A percentile compares a stretch with the other conserved stretches of the same genome.
Conservation (phyloP, 1,139 yeast genomes). For the Kodamaea ohmeri region DNA sequence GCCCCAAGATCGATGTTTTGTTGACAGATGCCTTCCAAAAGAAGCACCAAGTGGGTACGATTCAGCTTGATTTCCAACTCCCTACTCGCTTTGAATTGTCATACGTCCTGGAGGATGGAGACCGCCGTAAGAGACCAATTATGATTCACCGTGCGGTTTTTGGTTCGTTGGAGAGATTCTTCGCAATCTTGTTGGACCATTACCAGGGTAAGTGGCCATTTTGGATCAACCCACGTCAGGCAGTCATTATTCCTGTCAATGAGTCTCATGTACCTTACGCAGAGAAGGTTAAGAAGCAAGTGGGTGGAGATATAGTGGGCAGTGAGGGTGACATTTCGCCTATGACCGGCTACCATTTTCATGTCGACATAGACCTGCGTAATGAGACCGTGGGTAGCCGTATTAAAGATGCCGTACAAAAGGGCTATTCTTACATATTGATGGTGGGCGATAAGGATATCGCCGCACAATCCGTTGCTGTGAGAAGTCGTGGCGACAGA, state of each 20-base stretch:
- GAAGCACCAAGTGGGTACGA: constrained; percentile 92
- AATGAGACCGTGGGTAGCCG: constrained; percentile 78
- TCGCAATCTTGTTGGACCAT: constrained; percentile 88
- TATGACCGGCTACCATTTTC: constrained; percentile 60
- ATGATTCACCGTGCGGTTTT: constrained; percentile 94
- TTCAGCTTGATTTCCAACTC: constrained; percentile 92
- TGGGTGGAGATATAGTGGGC: constrained; percentile 50
- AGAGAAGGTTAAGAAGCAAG: constrained; percentile 38
- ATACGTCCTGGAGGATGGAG: constrained; percentile 53
- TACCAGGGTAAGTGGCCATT: constrained; percentile 97
- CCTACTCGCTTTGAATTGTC: constrained; percentile 80
- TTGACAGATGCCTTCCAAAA: constrained; percentile 81
- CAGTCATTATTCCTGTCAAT: constrained; percentile 78
- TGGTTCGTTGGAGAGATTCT: constrained; percentile 90
- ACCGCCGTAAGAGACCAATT: constrained; percentile 65
- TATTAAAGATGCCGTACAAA: constrained; percentile 71
- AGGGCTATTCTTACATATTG: constrained; percentile 76
- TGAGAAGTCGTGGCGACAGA: constrained; percentile 61
- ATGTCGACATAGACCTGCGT: constrained; percentile 73
- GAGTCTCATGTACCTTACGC: constrained; percentile 56
- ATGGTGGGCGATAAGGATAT: constrained; percentile 88
- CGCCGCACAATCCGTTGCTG: constrained; percentile 56
- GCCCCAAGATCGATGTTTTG: constrained; percentile 90
- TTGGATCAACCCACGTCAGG: constrained; percentile 96
- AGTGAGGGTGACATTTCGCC: constrained; percentile 39